Evolutionary conservation across 2,329 filamentous ascomycete species (phyloP), one percentile per base, ranked within the genome.

Genomic region (Paecilomyces sp.): DNA sequence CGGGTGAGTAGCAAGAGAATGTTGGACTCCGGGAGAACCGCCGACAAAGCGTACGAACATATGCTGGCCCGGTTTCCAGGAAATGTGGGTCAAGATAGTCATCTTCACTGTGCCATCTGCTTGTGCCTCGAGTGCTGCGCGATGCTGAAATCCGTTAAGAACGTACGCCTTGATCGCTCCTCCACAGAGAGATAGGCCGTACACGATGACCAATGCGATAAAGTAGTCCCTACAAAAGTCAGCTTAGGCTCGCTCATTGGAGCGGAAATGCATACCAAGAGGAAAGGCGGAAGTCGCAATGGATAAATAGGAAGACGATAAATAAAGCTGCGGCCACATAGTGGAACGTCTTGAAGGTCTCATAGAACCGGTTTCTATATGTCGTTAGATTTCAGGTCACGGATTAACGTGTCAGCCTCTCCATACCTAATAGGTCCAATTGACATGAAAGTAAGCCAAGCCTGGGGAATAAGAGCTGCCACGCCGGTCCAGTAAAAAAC

Each of bases 311-410:
- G 66, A 85, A 83, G 8, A 86, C 56, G 18, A 85, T 71, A 64
- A 86, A 87, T 1, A 84, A 64, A 3, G 82, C 62, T 0, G 80
- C 83, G 3, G 79, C 77, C 22, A 83, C 59, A 61, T 81, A 78
- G 65, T 87, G 84, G 0, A 81, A 79, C 3, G 75, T 76, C 64
- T 86, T 86, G 79, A 87, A 87, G 65, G 84, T 82, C 63, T 87
- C 84, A 66, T 87, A 86, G 63, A 74, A 81, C 0, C 79, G 75
- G 57, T 81, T 80, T 3, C 83, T 83, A 28, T 11, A 15, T 13
- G 5, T 28, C 9, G 33, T 55, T 30, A 30, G 11, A 8, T 22
- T 22, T 6, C 7, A 18, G 28, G n/a, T 18, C 18, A 2, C 24
- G 4, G 33, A 22, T 13, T n/a, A 28, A 41, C 34, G 25, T 33